phyloP scores from a whole-genome alignment of 371 early-diverging fungal genomes.

The Entomophthora muscae region DNA sequence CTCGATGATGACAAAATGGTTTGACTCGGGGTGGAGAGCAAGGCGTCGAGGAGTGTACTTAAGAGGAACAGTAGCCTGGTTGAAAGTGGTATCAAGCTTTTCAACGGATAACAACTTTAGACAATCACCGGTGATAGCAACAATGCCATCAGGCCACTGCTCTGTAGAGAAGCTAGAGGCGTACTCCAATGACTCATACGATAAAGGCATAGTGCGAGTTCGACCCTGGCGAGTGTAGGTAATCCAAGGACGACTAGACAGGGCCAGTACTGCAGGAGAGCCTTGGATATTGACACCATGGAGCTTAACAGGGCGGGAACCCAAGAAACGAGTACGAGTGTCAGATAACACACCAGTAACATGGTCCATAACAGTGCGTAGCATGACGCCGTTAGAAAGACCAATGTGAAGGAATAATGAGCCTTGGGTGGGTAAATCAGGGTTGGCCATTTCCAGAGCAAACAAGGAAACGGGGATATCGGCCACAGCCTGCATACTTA shows the following conservation, averaged over 20 bases:
- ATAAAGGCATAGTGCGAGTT: conserved; percentile 25
- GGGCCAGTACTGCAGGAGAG: conserved; percentile 54
- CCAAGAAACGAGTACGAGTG: conserved; percentile 66
- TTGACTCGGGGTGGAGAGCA: conserved; percentile 43
- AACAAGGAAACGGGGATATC: conserved; percentile 36
- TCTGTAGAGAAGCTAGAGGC: conserved; percentile 79
- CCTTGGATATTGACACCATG: conserved; percentile 46
- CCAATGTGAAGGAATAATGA: conserved; percentile 71
- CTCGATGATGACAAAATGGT: conserved; percentile 76
- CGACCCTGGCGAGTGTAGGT: conserved; percentile 63
- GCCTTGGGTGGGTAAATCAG: conserved; percentile 20
- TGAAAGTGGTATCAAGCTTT: conserved; percentile 61
- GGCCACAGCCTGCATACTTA: conserved; percentile 47
- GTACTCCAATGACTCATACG: conserved; percentile 18
- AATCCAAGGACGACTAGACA: conserved; percentile 82
- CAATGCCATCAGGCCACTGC: conserved; percentile 77
- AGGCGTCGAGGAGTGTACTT: conserved; percentile 81
- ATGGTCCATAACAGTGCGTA: conserved; percentile 73
- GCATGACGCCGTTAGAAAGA: conserved; percentile 68
- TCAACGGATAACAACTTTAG: conserved; percentile 75
- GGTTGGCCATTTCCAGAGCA: conserved; percentile 61
- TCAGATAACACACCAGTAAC: conserved; percentile 72
- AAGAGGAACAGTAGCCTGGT: conserved; percentile 67
- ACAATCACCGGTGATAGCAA: conserved; percentile 70
- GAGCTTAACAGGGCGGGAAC: conserved; percentile 65